Evolutionary conservation across 805 yeast species (phyloP).

Genomic region (Pichia phayaonensis): DNA sequence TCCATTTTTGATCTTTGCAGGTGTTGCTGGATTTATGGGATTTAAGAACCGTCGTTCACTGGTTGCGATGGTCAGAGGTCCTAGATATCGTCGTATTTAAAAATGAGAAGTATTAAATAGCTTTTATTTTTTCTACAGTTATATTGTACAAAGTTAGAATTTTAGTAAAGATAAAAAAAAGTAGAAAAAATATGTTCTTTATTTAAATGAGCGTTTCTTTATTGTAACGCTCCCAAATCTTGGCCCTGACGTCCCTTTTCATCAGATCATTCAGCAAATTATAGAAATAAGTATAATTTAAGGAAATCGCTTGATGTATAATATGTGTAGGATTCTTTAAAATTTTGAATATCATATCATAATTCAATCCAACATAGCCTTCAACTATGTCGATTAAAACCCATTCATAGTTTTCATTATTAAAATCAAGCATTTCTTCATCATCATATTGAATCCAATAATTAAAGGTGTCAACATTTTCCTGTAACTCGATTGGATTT

Average conservation of each 20-base stretch:
- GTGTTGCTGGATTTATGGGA: slow-evolving; percentile 8
- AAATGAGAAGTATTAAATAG: too few relatives aligned
- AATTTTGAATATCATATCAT: slow-evolving; percentile 2
- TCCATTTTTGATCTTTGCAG: slow-evolving; percentile 12
- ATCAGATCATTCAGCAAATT: background rate
- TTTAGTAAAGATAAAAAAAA: background rate
- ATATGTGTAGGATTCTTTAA: slow-evolving; percentile 9
- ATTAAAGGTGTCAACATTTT: slow-evolving; percentile 30
- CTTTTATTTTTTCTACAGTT: background rate
- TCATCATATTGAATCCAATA: slow-evolving; percentile 40
- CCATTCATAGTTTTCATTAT: slow-evolving; percentile 34
- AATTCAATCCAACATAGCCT: slow-evolving; percentile 36
- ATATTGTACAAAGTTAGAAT: too few relatives aligned
- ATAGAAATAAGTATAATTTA: slow-evolving; percentile 4
- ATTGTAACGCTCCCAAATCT: slow-evolving; percentile 3
- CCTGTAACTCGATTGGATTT: slow-evolving; percentile 28
- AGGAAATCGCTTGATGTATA: background rate
- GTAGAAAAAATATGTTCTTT: too few relatives aligned
- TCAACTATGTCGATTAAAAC: slow-evolving; percentile 30
- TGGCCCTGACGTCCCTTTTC: background rate
- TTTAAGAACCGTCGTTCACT: slow-evolving; percentile 18
- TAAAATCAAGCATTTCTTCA: slow-evolving; percentile 18
- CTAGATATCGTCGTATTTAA: slow-evolving; percentile 25
- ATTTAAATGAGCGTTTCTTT: too few relatives aligned
- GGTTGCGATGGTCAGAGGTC: slow-evolving; percentile 19